Evolutionary conservation across 371 early-diverging fungal genomes (phyloP).

Genomic region (Batrachochytrium dendrobatidis): DNA sequence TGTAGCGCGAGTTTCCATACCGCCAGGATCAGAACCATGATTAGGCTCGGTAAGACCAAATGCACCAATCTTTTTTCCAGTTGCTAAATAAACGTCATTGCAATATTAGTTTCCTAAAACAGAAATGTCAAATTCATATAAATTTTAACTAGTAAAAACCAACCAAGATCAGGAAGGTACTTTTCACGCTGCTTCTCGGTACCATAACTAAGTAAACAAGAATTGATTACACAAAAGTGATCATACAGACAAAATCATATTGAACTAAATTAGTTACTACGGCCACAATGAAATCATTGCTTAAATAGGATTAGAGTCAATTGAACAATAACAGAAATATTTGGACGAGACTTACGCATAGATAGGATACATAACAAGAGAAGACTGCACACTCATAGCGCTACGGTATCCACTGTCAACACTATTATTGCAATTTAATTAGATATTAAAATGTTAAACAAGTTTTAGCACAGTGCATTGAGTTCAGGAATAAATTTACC

Average conservation of each 20-base stretch:
- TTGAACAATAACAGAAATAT: background rate
- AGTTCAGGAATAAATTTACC: slow-evolving; percentile 31
- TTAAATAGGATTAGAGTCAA: too few species aligned
- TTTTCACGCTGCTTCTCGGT: slow-evolving; percentile 84
- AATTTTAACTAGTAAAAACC: background rate
- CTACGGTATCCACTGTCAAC: slow-evolving; percentile 95
- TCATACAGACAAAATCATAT: background rate
- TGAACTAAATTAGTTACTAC: background rate
- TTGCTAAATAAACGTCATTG: slow-evolving; percentile 46
- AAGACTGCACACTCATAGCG: slow-evolving; percentile 97
- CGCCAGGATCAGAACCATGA: slow-evolving; percentile 92
- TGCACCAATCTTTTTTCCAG: slow-evolving; percentile 81
- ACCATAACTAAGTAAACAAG: slow-evolving; percentile 54
- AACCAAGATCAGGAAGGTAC: slow-evolving; percentile 84
- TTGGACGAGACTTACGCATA: slow-evolving; percentile 43
- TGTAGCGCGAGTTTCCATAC: slow-evolving; percentile 88
- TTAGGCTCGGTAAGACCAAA: slow-evolving; percentile 98
- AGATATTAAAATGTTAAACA: background rate
- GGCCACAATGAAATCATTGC: too few species aligned
- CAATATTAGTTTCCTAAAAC: slow-evolving; percentile 1
- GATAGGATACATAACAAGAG: slow-evolving; percentile 96
- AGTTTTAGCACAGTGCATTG: background rate
- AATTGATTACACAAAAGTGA: background rate
- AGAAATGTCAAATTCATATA: background rate
- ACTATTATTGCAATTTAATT: slow-evolving; percentile 26